phyloP scores from a whole-genome alignment of 208 protist species.

The Acanthamoeba sp. region DNA sequence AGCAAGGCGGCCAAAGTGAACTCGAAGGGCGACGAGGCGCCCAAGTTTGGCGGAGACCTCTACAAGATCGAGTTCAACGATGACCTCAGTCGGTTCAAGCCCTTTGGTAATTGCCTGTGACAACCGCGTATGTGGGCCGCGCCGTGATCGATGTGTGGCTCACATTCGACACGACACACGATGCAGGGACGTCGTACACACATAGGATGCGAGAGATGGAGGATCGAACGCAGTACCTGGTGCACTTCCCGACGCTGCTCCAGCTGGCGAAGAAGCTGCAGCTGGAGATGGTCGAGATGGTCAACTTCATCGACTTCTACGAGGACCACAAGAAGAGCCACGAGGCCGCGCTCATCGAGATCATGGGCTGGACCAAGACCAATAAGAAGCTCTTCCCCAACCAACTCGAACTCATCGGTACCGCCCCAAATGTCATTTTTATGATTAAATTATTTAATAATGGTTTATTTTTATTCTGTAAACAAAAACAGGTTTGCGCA shows the following conservation, averaged over 20 bases:
- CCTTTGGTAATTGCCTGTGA: slow-evolving; percentile 45
- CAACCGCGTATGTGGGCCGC: not conserved
- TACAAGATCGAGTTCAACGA: slow-evolving; percentile 76
- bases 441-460: not conserved
- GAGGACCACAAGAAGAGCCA: slow-evolving; percentile 82
- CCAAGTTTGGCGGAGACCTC: slow-evolving; percentile 68
- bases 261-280: slow-evolving; percentile 70
- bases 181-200: slow-evolving; percentile 39
- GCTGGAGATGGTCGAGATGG: slow-evolving; percentile 77
- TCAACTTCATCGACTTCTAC: slow-evolving; percentile 78
- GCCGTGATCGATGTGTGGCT: not conserved
- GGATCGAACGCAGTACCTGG: slow-evolving; percentile 73
- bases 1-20: slow-evolving; percentile 47
- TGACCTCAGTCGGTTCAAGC: slow-evolving; percentile 59
- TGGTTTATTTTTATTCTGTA: not conserved
- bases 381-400: slow-evolving; percentile 36
- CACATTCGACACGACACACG: not conserved
- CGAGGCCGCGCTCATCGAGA: slow-evolving; percentile 69
- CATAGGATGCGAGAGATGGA: slow-evolving; percentile 63
- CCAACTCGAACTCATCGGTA: slow-evolving; percentile 56
- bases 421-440: no score
- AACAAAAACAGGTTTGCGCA: not conserved
- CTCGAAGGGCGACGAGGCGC: slow-evolving; percentile 67
- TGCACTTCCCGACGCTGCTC: slow-evolving; percentile 83
- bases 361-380: slow-evolving; percentile 40